Evolutionary conservation across 2,329 filamentous ascomycete species (phyloP), one percentile per base, ranked within the genome.

Genomic region (Colletotrichum plurivorum): DNA sequence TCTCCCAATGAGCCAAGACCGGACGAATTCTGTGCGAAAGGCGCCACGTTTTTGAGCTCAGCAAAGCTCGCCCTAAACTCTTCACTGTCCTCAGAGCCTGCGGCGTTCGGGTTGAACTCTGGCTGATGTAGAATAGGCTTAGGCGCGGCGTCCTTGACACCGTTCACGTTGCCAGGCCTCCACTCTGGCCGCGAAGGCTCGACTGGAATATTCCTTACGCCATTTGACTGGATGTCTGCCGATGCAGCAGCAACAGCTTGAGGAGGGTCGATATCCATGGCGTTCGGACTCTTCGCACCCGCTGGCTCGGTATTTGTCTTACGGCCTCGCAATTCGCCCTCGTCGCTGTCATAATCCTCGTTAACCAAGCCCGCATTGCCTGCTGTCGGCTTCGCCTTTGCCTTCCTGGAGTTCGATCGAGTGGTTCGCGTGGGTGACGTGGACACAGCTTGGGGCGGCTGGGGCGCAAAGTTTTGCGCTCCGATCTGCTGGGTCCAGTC

Each of bases 221-320:
- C 76, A 61, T 78, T 78, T 5, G 74, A 64, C 20, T 78, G 75
- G 20, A 57, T 54, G 56, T 36, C 56, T 18, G 41, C 45, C 15
- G 75, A 48, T 10, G 70, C 66, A 15, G 75, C 66, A 15, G 74
- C 71, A 10, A 57, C 56, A 2, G 71, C 22, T 43, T 75, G 78
- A 58, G 88, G 87, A 5, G 86, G 84, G 73, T 92, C 89, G 58
- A 92, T 90, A 71, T 92, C 89, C 89, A 92, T 92, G 15, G 89
- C 88, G 66, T 85, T 87, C 3, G 88, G 86, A 71, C 85, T 89
- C 43, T 82, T 82, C 12, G 77, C 76, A 20, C 72, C 71, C 6
- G 71, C 64, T 3, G 76, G 73, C 27, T 76, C 75, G 13, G 73
- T 67, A 43, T 78, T 76, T 6, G 75, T 71, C 55, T 80, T 80